Conservation (phyloP, 306 rosid species). For the Vachellia pachyceras region DNA sequence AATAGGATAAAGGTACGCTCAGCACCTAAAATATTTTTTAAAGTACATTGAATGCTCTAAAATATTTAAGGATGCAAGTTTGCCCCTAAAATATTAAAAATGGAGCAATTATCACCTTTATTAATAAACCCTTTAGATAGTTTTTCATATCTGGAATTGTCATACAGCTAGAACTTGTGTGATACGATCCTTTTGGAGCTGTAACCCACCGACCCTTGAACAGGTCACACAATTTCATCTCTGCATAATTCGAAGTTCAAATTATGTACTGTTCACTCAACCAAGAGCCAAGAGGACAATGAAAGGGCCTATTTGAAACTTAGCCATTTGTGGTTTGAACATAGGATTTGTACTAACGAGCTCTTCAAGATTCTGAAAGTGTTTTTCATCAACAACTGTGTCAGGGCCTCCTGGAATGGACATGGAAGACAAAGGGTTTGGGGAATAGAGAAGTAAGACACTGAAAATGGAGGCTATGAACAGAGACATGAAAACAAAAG, state of each 20-base stretch:
- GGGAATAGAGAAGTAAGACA: slow-evolving; percentile 53
- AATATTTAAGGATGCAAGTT: no score
- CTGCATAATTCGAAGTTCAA: slow-evolving; percentile 33
- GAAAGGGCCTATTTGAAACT: no score
- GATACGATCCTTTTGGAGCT: slow-evolving; percentile 43
- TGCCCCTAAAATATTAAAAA: no score
- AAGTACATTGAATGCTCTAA: no score
- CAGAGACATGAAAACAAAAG: slow-evolving; percentile 45
- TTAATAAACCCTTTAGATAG: slow-evolving; percentile 59
- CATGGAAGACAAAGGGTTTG: slow-evolving; percentile 42
- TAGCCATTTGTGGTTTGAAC: slow-evolving; percentile 38
- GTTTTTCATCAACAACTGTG: background rate
- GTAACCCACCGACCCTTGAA: slow-evolving; percentile 74
- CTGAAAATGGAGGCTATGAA: slow-evolving; percentile 48
- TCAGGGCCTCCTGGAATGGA: slow-evolving; percentile 41
- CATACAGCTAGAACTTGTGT: slow-evolving; percentile 72
- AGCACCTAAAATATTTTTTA: no score
- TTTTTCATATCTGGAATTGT: slow-evolving; percentile 79
- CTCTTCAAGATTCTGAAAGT: slow-evolving; percentile 18
- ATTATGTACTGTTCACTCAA: background rate
- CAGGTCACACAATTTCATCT: slow-evolving; percentile 59
- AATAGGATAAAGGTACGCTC: no score
- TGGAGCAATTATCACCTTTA: no score
- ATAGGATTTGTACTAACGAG: slow-evolving; percentile 1
- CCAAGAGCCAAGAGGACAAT: no score